Conservation (phyloP, 2,329 filamentous ascomycete genomes). For the Scedosporium minutisporum region DNA sequence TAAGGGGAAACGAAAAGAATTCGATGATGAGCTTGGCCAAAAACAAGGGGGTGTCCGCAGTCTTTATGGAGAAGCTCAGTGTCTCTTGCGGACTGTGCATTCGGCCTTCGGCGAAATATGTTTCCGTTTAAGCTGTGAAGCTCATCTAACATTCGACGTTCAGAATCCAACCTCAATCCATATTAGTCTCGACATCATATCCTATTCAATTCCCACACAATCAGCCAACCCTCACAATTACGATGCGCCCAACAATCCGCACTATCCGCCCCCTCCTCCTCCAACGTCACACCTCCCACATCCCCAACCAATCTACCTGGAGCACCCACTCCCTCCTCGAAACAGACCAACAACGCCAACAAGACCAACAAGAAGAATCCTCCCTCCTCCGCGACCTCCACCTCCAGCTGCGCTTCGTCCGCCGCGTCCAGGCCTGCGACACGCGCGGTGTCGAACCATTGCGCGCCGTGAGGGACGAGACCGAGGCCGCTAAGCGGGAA, state of each 20-base stretch:
- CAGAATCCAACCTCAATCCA: not conserved
- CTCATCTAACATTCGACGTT: no score
- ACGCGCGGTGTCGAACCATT: constrained; percentile 65
- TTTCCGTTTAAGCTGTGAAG: no score
- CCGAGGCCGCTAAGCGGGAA: constrained; percentile 48
- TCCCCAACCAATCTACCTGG: constrained; percentile 69
- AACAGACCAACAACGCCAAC: not conserved
- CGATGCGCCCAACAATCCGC: not conserved
- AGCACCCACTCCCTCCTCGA: constrained; percentile 65
- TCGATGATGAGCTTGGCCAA: no score
- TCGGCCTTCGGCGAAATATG: no score
- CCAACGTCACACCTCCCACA: constrained; percentile 20
- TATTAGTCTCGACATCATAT: not conserved
- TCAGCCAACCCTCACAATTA: not conserved
- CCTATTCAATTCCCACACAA: not conserved
- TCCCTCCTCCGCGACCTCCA: constrained; percentile 66
- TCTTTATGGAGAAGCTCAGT: no score
- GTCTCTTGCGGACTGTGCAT: no score
- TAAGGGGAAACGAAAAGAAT: no score
- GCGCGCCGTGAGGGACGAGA: constrained; percentile 73
- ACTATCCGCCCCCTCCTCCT: constrained; percentile 2
- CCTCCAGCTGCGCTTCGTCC: constrained; percentile 85
- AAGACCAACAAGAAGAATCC: constrained; percentile 16
- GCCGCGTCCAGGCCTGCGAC: constrained; percentile 67
- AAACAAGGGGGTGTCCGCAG: no score